A percentile compares a stretch with the other conserved stretches of the same genome.
These are phyloP conservation scores for Cyberlindnera meyerae DNA, from an alignment of 805 yeast species.

Conservation along the genomic window DNA sequence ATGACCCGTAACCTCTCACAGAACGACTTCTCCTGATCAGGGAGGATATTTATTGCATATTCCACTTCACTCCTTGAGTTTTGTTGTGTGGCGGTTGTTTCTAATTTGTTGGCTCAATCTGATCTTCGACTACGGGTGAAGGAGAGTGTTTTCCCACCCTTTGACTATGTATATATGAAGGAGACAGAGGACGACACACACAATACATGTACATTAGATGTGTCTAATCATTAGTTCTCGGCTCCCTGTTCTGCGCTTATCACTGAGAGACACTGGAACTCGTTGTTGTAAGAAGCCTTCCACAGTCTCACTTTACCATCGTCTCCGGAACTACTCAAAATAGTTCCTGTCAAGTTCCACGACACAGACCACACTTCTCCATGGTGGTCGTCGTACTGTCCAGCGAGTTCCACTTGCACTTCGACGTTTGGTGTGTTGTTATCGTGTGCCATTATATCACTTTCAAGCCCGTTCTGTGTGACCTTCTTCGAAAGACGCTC, in stretches of 20 bases:
- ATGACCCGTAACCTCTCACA: slow-evolving; percentile 92
- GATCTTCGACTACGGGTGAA: no score
- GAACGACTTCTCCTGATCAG: slow-evolving; percentile 64
- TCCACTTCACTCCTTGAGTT: background rate
- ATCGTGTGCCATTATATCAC: no score
- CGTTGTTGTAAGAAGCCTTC: slow-evolving; percentile 82
- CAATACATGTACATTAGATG: no score
- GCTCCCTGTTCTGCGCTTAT: slow-evolving; percentile 49
- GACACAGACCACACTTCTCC: slow-evolving; percentile 95
- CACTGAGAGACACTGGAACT: slow-evolving; percentile 89
- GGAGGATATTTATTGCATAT: background rate
- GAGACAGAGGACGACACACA: no score
- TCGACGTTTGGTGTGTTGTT: slow-evolving; percentile 25
- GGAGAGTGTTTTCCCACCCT: no score
- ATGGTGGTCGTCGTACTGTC: slow-evolving; percentile 69
- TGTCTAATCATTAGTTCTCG: background rate
- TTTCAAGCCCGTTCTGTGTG: no score
- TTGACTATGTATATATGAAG: no score
- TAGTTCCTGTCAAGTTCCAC: slow-evolving; percentile 93
- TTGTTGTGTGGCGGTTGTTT: no score
- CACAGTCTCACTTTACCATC: slow-evolving; percentile 90
- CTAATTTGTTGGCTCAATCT: no score
- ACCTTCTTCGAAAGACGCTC: slow-evolving; percentile 35
- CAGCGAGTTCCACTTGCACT: slow-evolving; percentile 51
- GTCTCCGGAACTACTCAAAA: slow-evolving; percentile 89